A percentile compares a stretch with the other conserved stretches of the same genome.
Evolutionary conservation across 768 basidiomycete genomes (phyloP).

Genomic region (Dioszegia aurantiaca): DNA sequence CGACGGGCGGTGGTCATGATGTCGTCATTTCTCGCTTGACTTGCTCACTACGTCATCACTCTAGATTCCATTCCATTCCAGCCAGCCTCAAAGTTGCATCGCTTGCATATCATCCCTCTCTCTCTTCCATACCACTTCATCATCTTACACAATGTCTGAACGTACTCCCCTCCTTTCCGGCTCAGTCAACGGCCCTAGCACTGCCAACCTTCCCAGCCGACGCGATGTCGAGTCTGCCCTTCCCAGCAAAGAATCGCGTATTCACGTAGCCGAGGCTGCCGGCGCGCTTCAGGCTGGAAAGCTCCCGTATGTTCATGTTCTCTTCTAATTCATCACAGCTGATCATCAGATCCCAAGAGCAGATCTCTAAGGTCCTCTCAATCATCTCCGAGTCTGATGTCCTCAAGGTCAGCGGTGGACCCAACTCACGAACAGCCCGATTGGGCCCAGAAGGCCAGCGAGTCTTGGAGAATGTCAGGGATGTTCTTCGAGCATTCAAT

Average conservation of each 20-base stretch:
- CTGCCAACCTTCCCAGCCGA: constrained; percentile 28
- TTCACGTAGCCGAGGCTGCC: constrained; percentile 44
- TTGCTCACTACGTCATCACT: too few relatives aligned
- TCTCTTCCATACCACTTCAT: background rate
- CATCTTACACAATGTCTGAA: constrained; percentile 24
- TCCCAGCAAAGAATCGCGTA: constrained; percentile 39
- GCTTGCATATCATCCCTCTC: background rate
- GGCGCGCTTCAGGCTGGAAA: constrained; percentile 52
- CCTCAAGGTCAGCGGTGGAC: constrained; percentile 45
- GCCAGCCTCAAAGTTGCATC: background rate
- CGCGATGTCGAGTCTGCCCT: constrained; percentile 35
- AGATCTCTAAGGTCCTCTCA: constrained; percentile 47
- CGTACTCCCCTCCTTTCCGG: constrained; percentile 36
- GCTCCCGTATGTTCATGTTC: constrained; percentile 40
- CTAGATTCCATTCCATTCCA: too few relatives aligned
- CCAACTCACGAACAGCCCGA: constrained; percentile 47
- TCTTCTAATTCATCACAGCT: constrained; percentile 1
- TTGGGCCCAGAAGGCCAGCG: constrained; percentile 48
- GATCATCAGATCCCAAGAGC: constrained; percentile 39
- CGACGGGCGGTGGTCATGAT: too few relatives aligned
- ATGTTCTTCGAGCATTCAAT: constrained; percentile 46
- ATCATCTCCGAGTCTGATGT: constrained; percentile 47
- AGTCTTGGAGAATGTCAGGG: constrained; percentile 48
- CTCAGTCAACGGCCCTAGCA: constrained; percentile 22
- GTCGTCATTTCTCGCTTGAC: too few relatives aligned